Conservation (phyloP, 306 rosid species). For the Gynostemma pentaphyllum region DNA sequence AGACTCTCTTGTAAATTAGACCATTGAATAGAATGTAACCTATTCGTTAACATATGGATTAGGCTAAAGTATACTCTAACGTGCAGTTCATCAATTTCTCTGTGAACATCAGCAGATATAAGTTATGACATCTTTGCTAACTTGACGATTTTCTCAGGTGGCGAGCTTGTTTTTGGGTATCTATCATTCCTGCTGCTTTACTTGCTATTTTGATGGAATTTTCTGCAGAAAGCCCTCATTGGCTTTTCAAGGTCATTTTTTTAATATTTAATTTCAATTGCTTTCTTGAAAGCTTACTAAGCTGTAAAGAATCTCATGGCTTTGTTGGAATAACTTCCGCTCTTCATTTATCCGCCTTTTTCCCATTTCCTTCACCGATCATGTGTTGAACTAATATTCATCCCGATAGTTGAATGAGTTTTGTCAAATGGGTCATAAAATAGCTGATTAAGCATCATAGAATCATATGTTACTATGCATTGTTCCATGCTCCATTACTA, state of each 20-base stretch:
- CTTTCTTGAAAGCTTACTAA: neutral
- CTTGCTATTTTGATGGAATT: constrained; percentile 66
- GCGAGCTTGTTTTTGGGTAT: constrained; percentile 90
- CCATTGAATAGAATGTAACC: no score
- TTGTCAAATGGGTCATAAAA: neutral
- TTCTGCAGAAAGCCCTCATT: constrained; percentile 91
- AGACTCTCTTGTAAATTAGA: no score
- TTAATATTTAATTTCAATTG: neutral
- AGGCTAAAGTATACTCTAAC: no score
- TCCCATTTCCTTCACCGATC: no score
- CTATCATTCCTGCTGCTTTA: constrained; percentile 71
- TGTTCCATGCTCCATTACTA: neutral
- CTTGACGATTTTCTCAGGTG: constrained; percentile 46
- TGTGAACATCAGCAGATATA: neutral
- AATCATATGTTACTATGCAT: neutral
- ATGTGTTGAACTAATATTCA: neutral
- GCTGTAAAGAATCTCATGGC: no score
- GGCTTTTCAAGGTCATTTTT: constrained; percentile 70
- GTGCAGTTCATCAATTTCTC: neutral
- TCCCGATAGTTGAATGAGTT: neutral
- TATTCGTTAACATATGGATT: no score
- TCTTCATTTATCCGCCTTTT: no score
- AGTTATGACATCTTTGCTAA: neutral
- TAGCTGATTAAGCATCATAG: neutral
- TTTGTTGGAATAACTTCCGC: no score